A percentile compares a stretch with the other conserved stretches of the same genome.
These are phyloP conservation scores for Uncinocarpus reesii DNA, from an alignment of 2,329 filamentous ascomycete genomes.

Conservation along the genomic window DNA sequence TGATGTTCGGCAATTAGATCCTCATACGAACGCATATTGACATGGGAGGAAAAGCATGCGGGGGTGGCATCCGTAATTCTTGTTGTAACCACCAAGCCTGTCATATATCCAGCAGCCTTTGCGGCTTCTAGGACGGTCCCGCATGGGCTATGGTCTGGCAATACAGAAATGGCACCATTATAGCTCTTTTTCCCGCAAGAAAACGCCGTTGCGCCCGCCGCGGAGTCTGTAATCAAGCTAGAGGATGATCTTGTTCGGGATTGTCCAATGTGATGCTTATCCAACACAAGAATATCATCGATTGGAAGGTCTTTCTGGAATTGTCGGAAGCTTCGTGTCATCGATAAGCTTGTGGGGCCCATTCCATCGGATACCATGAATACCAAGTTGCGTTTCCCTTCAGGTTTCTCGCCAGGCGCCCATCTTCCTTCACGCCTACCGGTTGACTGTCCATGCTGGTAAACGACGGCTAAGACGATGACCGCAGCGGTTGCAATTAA, in stretches of 20 bases:
- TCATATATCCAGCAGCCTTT: constrained; percentile 81
- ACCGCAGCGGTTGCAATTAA: constrained; percentile 67
- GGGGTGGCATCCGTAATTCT: constrained; percentile 92
- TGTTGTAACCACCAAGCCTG: constrained; percentile 89
- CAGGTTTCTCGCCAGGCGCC: constrained; percentile 36
- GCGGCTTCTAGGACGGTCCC: constrained; percentile 90
- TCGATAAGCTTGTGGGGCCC: constrained; percentile 79
- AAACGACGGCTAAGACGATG: constrained; percentile 69
- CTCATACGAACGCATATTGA: constrained; percentile 66
- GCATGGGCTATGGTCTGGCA: constrained; percentile 76
- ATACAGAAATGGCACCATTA: constrained; percentile 86
- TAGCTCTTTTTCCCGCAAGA: constrained; percentile 89
- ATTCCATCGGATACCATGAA: constrained; percentile 99
- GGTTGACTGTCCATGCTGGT: constrained; percentile 48
- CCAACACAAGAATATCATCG: constrained; percentile 66
- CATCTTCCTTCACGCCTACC: constrained; percentile 24
- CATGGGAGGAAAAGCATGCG: constrained; percentile 87
- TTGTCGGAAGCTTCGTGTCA: constrained; percentile 82
- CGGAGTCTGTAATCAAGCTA: constrained; percentile 85
- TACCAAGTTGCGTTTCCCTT: constrained; percentile 78
- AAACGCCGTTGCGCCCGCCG: constrained; percentile 94
- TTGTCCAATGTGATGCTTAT: constrained; percentile 81
- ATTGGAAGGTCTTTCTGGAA: constrained; percentile 60
- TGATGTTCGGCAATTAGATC: constrained; percentile 90
- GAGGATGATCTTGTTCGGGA: constrained; percentile 76